Percentiles rank a stretch among this genome's conserved stretches.
Conservation (phyloP, 352 stramenopile species). For the Detonula confervacea region DNA sequence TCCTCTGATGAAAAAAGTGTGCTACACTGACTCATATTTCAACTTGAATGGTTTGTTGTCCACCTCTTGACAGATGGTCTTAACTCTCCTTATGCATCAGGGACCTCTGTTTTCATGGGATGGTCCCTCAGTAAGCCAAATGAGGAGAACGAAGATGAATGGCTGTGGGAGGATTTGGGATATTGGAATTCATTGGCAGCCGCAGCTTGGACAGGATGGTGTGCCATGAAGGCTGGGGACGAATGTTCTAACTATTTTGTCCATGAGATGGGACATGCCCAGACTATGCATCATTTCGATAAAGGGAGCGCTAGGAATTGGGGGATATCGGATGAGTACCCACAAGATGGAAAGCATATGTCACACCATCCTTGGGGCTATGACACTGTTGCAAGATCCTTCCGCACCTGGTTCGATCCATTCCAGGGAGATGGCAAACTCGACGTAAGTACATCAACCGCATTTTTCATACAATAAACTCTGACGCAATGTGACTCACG, state of each 20-base stretch:
- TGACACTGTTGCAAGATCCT: slow-evolving; percentile 28
- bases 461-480: no score
- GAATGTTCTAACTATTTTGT: slow-evolving; percentile 51
- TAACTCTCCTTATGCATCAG: slow-evolving; percentile 37
- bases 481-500: no score
- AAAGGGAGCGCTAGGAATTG: slow-evolving; percentile 23
- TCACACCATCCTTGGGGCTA: slow-evolving; percentile 46
- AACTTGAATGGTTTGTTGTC: no score
- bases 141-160: not conserved
- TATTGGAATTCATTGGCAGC: slow-evolving; percentile 43
- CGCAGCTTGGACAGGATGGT: slow-evolving; percentile 52
- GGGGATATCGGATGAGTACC: slow-evolving; percentile 51
- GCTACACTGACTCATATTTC: no score
- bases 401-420: slow-evolving; percentile 43
- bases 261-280: slow-evolving; percentile 42
- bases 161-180: slow-evolving; percentile 41
- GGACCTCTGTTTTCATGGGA: slow-evolving; percentile 45
- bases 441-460: no score
- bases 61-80: no score
- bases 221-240: slow-evolving; percentile 42
- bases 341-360: slow-evolving; percentile 32
- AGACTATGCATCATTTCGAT: slow-evolving; percentile 50
- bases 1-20: no score
- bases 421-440: slow-evolving; percentile 25
- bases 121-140: slow-evolving; percentile 32